A percentile compares a stretch with the other conserved stretches of the same genome.
Evolutionary conservation across 83 land plant species (phyloP).

Genomic region (Diphasiastrum complanatum): DNA sequence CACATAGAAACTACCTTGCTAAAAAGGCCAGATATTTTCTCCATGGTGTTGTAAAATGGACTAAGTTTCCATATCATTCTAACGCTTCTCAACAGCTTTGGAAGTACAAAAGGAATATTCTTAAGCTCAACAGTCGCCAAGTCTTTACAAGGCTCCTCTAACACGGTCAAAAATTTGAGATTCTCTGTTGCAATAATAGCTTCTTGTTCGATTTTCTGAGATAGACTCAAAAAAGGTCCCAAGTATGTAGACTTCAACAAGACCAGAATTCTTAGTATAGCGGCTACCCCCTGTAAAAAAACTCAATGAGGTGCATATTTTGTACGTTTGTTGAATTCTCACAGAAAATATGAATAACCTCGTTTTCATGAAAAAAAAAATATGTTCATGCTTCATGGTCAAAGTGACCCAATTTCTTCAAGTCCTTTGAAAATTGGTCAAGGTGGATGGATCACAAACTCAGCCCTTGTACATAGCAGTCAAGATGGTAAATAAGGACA

Average conservation of each 20-base stretch:
- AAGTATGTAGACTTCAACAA: conserved; percentile 23
- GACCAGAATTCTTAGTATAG: conserved; percentile 20
- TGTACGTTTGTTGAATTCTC: too few relatives aligned
- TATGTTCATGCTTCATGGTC: too few relatives aligned
- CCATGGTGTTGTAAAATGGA: conserved; percentile 29
- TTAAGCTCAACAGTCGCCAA: conserved; percentile 12
- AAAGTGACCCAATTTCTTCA: too few relatives aligned
- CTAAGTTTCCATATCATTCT: conserved; percentile 36
- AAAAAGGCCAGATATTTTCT: conserved; percentile 31
- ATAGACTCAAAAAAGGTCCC: conserved; percentile 25
- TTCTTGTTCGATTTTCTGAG: conserved; percentile 30
- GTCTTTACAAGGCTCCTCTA: conserved; percentile 29
- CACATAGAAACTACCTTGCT: conserved; percentile 17
- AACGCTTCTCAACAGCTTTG: conserved; percentile 17
- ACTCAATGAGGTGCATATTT: neutral
- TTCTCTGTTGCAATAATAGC: conserved; percentile 32
- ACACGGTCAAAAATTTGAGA: conserved; percentile 21
- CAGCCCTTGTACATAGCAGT: too few relatives aligned
- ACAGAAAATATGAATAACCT: too few relatives aligned
- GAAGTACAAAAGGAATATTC: conserved; percentile 25
- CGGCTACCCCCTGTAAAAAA: conserved; percentile 16
- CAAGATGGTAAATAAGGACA: too few relatives aligned
- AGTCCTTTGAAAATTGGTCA: too few relatives aligned
- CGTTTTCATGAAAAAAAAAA: too few relatives aligned
- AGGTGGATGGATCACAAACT: too few relatives aligned